Conservation (phyloP, 805 yeast species). For the Cyberlindnera petersonii region DNA sequence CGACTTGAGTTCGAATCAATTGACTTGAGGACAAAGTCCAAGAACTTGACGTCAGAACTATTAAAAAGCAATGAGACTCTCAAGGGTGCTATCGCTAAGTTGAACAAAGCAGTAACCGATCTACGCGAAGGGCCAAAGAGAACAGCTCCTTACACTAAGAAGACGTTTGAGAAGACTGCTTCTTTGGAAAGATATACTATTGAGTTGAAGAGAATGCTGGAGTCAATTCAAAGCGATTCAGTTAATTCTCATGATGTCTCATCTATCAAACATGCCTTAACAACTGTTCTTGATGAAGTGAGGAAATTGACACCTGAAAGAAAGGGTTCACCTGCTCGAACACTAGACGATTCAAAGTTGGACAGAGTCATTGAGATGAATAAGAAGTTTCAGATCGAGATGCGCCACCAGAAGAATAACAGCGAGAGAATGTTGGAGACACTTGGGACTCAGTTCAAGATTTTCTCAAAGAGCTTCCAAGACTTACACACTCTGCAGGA, state of each 20-base stretch:
- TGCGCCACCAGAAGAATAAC: background rate
- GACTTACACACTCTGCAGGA: background rate
- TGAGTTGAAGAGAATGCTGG: background rate
- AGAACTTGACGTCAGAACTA: slow-evolving; percentile 15
- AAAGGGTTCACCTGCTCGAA: too few species aligned
- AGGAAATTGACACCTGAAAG: too few species aligned
- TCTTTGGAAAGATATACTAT: background rate
- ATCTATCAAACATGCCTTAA: too few species aligned
- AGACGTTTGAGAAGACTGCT: background rate
- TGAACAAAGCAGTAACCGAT: background rate
- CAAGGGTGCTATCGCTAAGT: slow-evolving; percentile 5
- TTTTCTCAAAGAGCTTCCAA: background rate
- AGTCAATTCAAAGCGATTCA: too few species aligned
- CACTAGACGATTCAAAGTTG: slow-evolving; percentile 1
- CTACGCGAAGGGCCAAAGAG: background rate
- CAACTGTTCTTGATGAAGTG: too few species aligned
- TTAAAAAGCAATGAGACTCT: slow-evolving; percentile 12
- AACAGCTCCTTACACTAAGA: background rate
- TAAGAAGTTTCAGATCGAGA: background rate
- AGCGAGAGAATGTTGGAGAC: background rate
- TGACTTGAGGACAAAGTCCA: slow-evolving; percentile 35
- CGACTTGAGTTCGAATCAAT: slow-evolving; percentile 46
- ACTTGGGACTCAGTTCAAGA: background rate
- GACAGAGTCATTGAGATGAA: background rate
- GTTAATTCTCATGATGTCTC: too few species aligned